Evolutionary conservation across 1,284 basidiomycete genomes (phyloP).

Genomic region (Stereum hirsutum): DNA sequence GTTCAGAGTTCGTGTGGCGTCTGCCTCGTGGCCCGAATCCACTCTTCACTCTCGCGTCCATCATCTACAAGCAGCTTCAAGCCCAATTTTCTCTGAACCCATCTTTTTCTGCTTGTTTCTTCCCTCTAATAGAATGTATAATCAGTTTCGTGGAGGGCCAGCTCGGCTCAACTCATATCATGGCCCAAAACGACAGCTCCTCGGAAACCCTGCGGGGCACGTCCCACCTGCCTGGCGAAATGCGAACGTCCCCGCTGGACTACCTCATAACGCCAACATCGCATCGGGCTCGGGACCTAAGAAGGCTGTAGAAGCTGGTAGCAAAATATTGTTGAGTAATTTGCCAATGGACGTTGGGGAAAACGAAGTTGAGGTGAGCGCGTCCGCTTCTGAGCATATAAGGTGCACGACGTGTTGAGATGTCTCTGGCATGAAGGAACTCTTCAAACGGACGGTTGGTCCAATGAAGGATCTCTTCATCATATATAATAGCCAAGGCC

Average conservation of each 20-base stretch:
- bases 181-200: conserved; percentile 41
- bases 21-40: background rate
- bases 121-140: conserved; percentile 13
- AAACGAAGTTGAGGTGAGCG: conserved; percentile 55
- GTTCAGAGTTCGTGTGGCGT: background rate
- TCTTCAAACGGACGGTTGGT: conserved; percentile 68
- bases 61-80: background rate
- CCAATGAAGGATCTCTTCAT: conserved; percentile 60
- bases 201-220: conserved; percentile 45
- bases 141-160: conserved; percentile 11
- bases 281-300: conserved; percentile 18
- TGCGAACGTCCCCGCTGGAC: conserved; percentile 11
- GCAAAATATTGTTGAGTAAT: conserved; percentile 61
- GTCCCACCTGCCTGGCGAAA: conserved; percentile 52
- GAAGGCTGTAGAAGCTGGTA: conserved; percentile 29
- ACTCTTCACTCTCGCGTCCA: too few relatives aligned
- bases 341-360: conserved; percentile 64
- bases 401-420: conserved; percentile 3
- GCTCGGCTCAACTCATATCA: conserved; percentile 40
- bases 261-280: conserved; percentile 14
- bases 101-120: too few relatives aligned
- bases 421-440: conserved; percentile 34
- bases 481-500: conserved; percentile 62
- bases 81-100: background rate
- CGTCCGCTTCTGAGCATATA: background rate